Conservation (phyloP, 2,329 filamentous ascomycete species). For the Neophaeococcomyces mojaviensis region DNA sequence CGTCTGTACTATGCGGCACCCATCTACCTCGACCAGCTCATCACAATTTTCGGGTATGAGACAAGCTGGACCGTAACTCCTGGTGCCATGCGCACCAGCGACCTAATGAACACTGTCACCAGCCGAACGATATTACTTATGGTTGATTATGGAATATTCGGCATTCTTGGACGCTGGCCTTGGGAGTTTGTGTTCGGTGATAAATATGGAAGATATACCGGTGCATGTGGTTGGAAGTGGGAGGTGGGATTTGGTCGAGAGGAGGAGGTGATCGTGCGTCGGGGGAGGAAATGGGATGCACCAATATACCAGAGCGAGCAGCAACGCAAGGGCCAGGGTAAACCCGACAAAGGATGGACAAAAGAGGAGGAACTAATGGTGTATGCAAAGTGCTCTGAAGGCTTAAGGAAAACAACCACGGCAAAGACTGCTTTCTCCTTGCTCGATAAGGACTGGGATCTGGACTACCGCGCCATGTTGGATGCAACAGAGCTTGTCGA, state of each 20-base stretch:
- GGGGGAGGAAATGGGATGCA: slow-evolving; percentile 65
- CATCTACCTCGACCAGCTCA: slow-evolving; percentile 62
- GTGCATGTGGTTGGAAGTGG: slow-evolving; percentile 67
- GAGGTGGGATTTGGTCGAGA: slow-evolving; percentile 63
- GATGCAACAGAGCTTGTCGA: slow-evolving; percentile 63
- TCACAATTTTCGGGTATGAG: slow-evolving; percentile 56
- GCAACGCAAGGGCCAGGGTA: slow-evolving; percentile 5
- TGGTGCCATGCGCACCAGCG: slow-evolving; percentile 47
- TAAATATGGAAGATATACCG: slow-evolving; percentile 44
- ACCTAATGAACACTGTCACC: slow-evolving; percentile 50
- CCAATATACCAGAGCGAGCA: slow-evolving; percentile 28
- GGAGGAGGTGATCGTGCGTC: slow-evolving; percentile 72
- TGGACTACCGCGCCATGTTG: slow-evolving; percentile 79
- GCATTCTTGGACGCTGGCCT: slow-evolving; percentile 67
- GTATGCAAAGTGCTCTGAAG: slow-evolving; percentile 54
- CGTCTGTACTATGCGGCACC: slow-evolving; percentile 63
- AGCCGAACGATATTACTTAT: slow-evolving; percentile 59
- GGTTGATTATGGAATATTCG: slow-evolving; percentile 63
- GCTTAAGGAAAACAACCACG: slow-evolving; percentile 60
- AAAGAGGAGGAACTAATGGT: slow-evolving; percentile 48
- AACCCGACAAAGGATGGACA: slow-evolving; percentile 31
- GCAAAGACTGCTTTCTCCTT: slow-evolving; percentile 82
- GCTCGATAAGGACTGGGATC: slow-evolving; percentile 76
- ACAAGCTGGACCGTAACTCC: slow-evolving; percentile 62
- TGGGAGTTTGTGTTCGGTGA: slow-evolving; percentile 61